Percentiles rank a stretch among this genome's conserved stretches.
Evolutionary conservation across 805 yeast genomes (phyloP).

Genomic region (Candida tibetensis): DNA sequence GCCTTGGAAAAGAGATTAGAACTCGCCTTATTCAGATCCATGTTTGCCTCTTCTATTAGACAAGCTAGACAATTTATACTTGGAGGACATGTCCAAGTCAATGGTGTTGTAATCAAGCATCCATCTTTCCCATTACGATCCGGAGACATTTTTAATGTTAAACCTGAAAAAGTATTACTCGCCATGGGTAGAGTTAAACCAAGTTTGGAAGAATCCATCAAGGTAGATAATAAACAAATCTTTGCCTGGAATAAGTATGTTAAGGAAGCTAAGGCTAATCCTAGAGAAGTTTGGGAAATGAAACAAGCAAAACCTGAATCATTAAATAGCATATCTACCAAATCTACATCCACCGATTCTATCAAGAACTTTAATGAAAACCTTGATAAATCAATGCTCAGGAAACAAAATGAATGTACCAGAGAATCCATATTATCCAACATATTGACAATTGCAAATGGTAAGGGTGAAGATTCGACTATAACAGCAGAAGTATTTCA

Average conservation of each 20-base stretch:
- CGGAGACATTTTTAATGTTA: conserved; percentile 85
- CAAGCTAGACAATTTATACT: conserved; percentile 89
- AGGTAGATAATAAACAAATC: conserved; percentile 70
- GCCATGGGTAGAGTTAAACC: conserved; percentile 90
- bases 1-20: conserved; percentile 86
- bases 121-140: conserved; percentile 76
- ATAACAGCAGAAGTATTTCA: conserved; percentile 15
- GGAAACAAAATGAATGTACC: conserved; percentile 38
- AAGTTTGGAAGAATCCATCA: conserved; percentile 60
- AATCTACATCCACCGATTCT: conserved; percentile 9
- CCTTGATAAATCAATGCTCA: conserved; percentile 44
- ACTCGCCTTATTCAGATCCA: conserved; percentile 82
- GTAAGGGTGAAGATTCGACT: conserved; percentile 20
- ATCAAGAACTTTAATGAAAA: conserved; percentile 33
- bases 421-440: conserved; percentile 47
- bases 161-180: conserved; percentile 77
- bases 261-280: conserved; percentile 52
- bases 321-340: conserved; percentile 25
- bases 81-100: conserved; percentile 79
- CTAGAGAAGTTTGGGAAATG: conserved; percentile 54
- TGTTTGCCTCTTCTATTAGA: conserved; percentile 91
- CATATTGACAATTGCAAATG: conserved; percentile 35
- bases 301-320: conserved; percentile 41
- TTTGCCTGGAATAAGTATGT: conserved; percentile 75
- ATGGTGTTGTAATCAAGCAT: conserved; percentile 73